phyloP scores from a whole-genome alignment of 2,329 filamentous ascomycete genomes.

The Clarireedia monteithiana region DNA sequence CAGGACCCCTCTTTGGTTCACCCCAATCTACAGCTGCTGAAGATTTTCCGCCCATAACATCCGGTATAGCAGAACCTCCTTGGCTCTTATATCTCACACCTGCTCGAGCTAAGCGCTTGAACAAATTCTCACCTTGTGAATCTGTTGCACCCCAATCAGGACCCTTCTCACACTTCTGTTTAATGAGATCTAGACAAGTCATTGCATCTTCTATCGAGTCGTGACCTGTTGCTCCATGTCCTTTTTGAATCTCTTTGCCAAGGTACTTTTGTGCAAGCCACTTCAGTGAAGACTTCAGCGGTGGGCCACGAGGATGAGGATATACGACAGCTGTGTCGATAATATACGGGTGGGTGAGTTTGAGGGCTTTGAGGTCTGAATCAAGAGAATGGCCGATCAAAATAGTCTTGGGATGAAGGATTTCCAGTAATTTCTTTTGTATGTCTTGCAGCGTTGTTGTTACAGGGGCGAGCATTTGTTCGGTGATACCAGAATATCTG shows the following conservation, averaged over 20 bases:
- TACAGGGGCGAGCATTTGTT: constrained; percentile 71
- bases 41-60: constrained; percentile 45
- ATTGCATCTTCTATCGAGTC: constrained; percentile 89
- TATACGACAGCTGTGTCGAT: constrained; percentile 87
- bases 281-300: constrained; percentile 84
- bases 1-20: constrained; percentile 56
- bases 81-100: constrained; percentile 56
- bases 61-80: constrained; percentile 49
- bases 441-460: constrained; percentile 81
- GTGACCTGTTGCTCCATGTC: constrained; percentile 54
- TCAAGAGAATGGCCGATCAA: constrained; percentile 76
- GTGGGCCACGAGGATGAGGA: constrained; percentile 82
- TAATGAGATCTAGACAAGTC: constrained; percentile 86
- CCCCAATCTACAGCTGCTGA: constrained; percentile 87
- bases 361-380: constrained; percentile 75
- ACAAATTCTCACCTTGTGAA: constrained; percentile 76
- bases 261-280: constrained; percentile 84
- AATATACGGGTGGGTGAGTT: constrained; percentile 84
- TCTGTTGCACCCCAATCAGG: constrained; percentile 78
- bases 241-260: constrained; percentile 79
- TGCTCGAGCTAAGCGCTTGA: constrained; percentile 66
- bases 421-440: constrained; percentile 63
- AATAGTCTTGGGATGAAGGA: constrained; percentile 66
- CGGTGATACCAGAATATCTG: constrained; percentile 82
- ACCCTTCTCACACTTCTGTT: constrained; percentile 92